A percentile compares a stretch with the other conserved stretches of the same genome.
Conservation (phyloP, 2,329 filamentous ascomycete species). For the Purpureocillium takamizusanense region DNA sequence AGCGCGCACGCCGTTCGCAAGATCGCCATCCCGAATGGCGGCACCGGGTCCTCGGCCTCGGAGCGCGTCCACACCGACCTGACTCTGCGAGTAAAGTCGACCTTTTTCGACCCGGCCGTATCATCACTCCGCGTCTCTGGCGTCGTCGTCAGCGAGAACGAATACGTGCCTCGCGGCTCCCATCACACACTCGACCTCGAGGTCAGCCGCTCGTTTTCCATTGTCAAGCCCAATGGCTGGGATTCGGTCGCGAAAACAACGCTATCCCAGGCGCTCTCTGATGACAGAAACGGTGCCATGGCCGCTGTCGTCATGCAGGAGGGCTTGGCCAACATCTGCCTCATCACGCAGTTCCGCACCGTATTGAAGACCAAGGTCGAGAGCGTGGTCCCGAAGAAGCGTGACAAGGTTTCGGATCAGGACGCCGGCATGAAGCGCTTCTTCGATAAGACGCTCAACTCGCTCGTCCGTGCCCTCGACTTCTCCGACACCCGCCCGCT, state of each 20-base stretch:
- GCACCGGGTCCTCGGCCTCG: constrained; percentile 37
- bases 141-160: constrained; percentile 42
- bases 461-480: constrained; percentile 70
- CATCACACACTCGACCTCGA: constrained; percentile 69
- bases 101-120: constrained; percentile 48
- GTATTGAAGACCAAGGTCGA: constrained; percentile 58
- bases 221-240: constrained; percentile 80
- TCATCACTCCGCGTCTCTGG: constrained; percentile 49
- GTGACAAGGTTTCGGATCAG: constrained; percentile 54
- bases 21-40: constrained; percentile 38
- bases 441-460: constrained; percentile 67
- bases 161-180: constrained; percentile 42
- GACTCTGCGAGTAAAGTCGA: constrained; percentile 46
- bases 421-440: constrained; percentile 64
- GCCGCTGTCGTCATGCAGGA: constrained; percentile 94
- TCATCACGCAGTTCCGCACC: constrained; percentile 73
- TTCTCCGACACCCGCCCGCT: constrained; percentile 62
- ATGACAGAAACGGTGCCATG: constrained; percentile 71
- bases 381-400: constrained; percentile 57
- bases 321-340: constrained; percentile 71
- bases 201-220: constrained; percentile 74
- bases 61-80: constrained; percentile 49
- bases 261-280: constrained; percentile 68
- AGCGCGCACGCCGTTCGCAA: constrained; percentile 48
- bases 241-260: constrained; percentile 78